Evolutionary conservation across 805 yeast species (phyloP).

Genomic region (Candida adriatica): DNA sequence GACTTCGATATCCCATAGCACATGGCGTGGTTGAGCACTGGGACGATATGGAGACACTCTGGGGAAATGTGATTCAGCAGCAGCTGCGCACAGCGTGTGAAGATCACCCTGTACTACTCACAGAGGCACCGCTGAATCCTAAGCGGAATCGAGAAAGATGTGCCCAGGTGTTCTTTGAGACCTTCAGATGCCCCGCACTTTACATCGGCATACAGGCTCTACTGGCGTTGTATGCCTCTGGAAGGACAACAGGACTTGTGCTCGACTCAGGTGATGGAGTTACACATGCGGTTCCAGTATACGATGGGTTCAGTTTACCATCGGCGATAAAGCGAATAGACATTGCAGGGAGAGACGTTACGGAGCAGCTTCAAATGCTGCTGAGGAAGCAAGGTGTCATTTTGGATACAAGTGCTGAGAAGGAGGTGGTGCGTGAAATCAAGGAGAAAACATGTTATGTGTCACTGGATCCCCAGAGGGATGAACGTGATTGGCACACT

Average conservation of each 20-base stretch:
- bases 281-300: slow-evolving; percentile 80
- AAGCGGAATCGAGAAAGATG: slow-evolving; percentile 77
- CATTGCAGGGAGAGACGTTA: slow-evolving; percentile 81
- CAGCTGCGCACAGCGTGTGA: slow-evolving; percentile 54
- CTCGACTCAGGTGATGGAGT: slow-evolving; percentile 94
- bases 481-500: slow-evolving; percentile 41
- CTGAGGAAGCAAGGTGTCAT: slow-evolving; percentile 64
- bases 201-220: slow-evolving; percentile 93
- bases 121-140: slow-evolving; percentile 88
- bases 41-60: slow-evolving; percentile 78
- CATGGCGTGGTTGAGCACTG: slow-evolving; percentile 80
- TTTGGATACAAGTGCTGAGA: slow-evolving; percentile 67
- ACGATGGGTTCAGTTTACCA: slow-evolving; percentile 78
- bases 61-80: slow-evolving; percentile 61
- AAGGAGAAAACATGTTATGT: slow-evolving; percentile 73
- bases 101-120: slow-evolving; percentile 81
- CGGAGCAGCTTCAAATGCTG: slow-evolving; percentile 64
- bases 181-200: slow-evolving; percentile 82
- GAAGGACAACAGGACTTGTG: slow-evolving; percentile 86
- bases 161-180: slow-evolving; percentile 90
- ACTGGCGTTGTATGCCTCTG: slow-evolving; percentile 77
- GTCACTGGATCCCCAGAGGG: slow-evolving; percentile 47
- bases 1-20: slow-evolving; percentile 61
- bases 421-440: slow-evolving; percentile 70
- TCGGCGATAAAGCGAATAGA: slow-evolving; percentile 68